Percentiles rank a stretch among this genome's conserved stretches.
Conservation (phyloP, 495 filamentous ascomycete species). For the Delitschia confertaspora region DNA sequence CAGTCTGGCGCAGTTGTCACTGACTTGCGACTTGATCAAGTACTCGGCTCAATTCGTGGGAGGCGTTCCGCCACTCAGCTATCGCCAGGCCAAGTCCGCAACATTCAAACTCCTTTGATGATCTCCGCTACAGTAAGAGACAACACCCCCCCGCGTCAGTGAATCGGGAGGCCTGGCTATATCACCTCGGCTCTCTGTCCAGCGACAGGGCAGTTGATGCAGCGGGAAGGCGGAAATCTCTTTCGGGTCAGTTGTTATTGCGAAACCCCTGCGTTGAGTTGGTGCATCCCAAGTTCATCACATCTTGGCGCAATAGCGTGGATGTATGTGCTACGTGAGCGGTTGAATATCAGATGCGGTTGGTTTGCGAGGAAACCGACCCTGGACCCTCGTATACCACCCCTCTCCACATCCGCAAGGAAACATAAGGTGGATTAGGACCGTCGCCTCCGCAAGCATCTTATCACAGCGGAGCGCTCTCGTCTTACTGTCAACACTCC, state of each 20-base stretch:
- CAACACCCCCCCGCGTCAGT: background rate
- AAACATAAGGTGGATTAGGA: conserved; percentile 23
- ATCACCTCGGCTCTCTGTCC: conserved; percentile 5
- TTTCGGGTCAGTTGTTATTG: conserved; percentile 5
- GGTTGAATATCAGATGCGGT: conserved; percentile 20
- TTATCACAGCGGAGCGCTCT: background rate
- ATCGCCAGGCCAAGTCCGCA: no score
- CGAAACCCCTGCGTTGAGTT: conserved; percentile 7
- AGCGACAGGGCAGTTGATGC: conserved; percentile 8
- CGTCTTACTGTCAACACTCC: conserved; percentile 1
- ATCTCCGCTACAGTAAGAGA: background rate
- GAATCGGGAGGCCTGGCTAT: conserved; percentile 1
- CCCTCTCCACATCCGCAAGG: conserved; percentile 14
- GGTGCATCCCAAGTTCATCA: no score
- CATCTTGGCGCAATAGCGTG: conserved; percentile 30
- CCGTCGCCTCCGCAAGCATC: conserved; percentile 8
- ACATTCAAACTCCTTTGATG: background rate
- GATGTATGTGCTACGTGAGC: conserved; percentile 15
- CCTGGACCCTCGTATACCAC: conserved; percentile 18
- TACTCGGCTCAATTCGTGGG: no score
- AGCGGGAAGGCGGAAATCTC: background rate
- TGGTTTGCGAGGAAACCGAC: conserved; percentile 7
- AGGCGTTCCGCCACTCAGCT: no score
- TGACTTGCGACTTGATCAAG: no score
- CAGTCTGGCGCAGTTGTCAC: no score